A percentile compares a stretch with the other conserved stretches of the same genome.
These are phyloP conservation scores for Salix suchowensis DNA, from an alignment of 345 rosid genomes.

Conservation along the genomic window DNA sequence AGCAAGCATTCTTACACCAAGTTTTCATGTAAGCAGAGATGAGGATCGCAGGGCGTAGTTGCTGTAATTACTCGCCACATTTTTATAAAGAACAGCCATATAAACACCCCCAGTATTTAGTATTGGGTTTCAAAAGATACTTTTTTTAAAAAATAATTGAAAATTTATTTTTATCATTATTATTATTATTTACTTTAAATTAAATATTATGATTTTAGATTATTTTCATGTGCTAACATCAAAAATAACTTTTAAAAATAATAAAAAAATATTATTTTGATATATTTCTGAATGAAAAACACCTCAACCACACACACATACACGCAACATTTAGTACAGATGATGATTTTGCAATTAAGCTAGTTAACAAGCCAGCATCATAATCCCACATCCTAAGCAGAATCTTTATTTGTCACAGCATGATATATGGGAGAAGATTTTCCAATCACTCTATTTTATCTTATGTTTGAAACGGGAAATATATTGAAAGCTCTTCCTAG, in stretches of 20 bases:
- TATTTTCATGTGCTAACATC: too few relatives aligned
- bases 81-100: slow-evolving; percentile 34
- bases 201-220: too few relatives aligned
- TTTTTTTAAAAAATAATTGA: too few relatives aligned
- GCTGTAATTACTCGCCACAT: slow-evolving; percentile 34
- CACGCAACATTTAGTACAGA: slow-evolving; percentile 1
- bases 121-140: too few relatives aligned
- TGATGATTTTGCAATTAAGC: slow-evolving; percentile 7
- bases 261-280: too few relatives aligned
- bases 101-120: not conserved
- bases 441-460: not conserved
- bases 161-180: too few relatives aligned
- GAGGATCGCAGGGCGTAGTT: slow-evolving; percentile 27
- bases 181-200: too few relatives aligned
- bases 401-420: slow-evolving; percentile 5
- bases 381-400: not conserved
- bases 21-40: slow-evolving; percentile 18
- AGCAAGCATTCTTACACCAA: not conserved
- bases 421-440: not conserved
- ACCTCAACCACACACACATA: not conserved
- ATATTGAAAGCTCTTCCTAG: not conserved
- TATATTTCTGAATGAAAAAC: too few relatives aligned
- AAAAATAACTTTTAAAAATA: too few relatives aligned
- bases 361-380: not conserved
- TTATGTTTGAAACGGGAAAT: not conserved